Percentiles rank a stretch among this genome's conserved stretches.
phyloP scores from a whole-genome alignment of 257 asterid genomes.

The Oldenlandia corymbosa region DNA sequence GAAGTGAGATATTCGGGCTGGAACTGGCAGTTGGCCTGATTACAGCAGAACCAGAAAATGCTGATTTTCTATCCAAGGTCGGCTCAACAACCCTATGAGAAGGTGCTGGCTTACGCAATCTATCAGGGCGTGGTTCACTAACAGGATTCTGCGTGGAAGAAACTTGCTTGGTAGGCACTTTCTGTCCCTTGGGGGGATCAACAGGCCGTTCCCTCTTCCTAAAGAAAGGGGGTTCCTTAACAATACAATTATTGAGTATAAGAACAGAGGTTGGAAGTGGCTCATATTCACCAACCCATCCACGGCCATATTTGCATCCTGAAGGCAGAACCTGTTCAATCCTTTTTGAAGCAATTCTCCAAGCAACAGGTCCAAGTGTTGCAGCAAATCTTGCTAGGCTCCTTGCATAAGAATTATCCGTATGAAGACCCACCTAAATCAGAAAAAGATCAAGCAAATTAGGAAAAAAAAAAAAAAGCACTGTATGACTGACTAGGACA shows the following conservation, averaged over 20 bases:
- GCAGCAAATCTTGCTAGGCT: constrained; percentile 94
- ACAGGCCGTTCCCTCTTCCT: constrained; percentile 29
- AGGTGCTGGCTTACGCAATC: background rate
- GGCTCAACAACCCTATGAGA: constrained; percentile 24
- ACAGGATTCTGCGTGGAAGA: constrained; percentile 29
- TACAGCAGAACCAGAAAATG: constrained; percentile 42
- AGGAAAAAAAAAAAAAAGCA: constrained; percentile 5
- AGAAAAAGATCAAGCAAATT: constrained; percentile 16
- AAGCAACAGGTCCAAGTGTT: constrained; percentile 80
- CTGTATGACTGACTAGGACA: constrained; percentile 1
- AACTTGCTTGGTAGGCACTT: constrained; percentile 20
- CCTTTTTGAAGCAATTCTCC: constrained; percentile 81
- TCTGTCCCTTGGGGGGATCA: constrained; percentile 32
- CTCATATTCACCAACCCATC: constrained; percentile 98
- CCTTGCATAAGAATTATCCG: constrained; percentile 86
- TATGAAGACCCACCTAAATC: constrained; percentile 80
- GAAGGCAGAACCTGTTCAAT: constrained; percentile 87
- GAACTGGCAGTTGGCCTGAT: constrained; percentile 30
- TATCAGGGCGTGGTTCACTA: constrained; percentile 11
- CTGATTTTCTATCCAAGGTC: constrained; percentile 32
- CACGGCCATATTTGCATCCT: constrained; percentile 78
- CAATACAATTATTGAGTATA: constrained; percentile 49
- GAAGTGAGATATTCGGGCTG: constrained; percentile 25
- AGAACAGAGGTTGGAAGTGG: constrained; percentile 79
- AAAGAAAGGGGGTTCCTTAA: constrained; percentile 64